Conservation (phyloP, 1,139 yeast genomes). For the Candida sp. region DNA sequence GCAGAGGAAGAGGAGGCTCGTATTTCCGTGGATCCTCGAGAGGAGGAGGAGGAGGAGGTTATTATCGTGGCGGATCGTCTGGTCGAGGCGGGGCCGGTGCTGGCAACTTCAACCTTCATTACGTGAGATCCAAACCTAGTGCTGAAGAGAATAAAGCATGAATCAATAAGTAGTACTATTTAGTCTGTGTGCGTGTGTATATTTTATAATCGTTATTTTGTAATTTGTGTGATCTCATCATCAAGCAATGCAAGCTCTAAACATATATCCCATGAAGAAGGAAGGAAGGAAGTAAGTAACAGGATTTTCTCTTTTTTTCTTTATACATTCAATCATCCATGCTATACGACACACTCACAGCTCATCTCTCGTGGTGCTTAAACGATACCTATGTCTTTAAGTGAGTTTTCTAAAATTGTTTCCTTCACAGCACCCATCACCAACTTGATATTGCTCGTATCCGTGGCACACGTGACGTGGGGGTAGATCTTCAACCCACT, state of each 20-base stretch:
- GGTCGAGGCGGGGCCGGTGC: constrained; percentile 19
- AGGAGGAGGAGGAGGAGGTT: constrained; percentile 19
- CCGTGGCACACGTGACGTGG: constrained; percentile 95
- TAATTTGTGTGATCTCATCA: too few relatives aligned
- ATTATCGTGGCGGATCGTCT: constrained; percentile 19
- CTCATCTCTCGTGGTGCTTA: constrained; percentile 16
- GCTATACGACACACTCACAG: too few relatives aligned
- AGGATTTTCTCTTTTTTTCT: too few relatives aligned
- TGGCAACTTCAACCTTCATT: constrained; percentile 25
- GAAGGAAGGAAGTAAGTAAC: too few relatives aligned
- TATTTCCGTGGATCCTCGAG: constrained; percentile 23
- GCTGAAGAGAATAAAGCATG: constrained; percentile 1
- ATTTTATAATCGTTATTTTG: too few relatives aligned
- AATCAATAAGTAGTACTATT: too few relatives aligned
- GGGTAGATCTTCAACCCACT: constrained; percentile 86
- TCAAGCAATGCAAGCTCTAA: too few relatives aligned
- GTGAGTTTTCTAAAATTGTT: constrained; percentile 82
- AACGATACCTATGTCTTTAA: constrained; percentile 85
- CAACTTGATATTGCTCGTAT: constrained; percentile 83
- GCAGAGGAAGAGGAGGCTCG: constrained; percentile 13
- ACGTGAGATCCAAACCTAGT: constrained; percentile 24
- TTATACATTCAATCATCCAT: too few relatives aligned
- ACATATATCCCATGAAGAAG: too few relatives aligned
- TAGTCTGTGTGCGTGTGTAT: too few relatives aligned
- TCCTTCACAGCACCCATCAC: constrained; percentile 94